Conservation (phyloP, 371 early-diverging fungal genomes). For the Rhizopus microsporus region DNA sequence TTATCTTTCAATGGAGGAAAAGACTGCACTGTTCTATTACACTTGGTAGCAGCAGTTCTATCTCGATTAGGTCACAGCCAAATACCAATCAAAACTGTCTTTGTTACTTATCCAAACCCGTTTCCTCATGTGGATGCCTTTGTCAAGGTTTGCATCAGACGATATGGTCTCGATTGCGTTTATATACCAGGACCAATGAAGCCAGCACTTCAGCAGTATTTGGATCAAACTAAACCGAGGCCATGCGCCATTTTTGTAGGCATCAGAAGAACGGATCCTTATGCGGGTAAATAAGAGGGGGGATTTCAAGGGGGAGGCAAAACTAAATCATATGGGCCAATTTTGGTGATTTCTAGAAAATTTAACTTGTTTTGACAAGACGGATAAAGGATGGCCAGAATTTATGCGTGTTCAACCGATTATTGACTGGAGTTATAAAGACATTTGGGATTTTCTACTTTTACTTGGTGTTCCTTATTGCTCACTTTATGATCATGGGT, state of each 20-base stretch:
- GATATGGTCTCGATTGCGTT: constrained; percentile 70
- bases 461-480: constrained; percentile 83
- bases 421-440: constrained; percentile 86
- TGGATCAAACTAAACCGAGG: constrained; percentile 50
- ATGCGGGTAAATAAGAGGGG: constrained; percentile 59
- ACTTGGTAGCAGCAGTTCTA: constrained; percentile 68
- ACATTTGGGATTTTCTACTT: constrained; percentile 84
- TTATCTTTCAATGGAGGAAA: constrained; percentile 97
- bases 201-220: constrained; percentile 70
- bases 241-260: constrained; percentile 89
- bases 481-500: constrained; percentile 88
- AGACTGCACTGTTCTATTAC: constrained; percentile 93
- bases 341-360: constrained; percentile 46
- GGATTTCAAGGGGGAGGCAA: not conserved
- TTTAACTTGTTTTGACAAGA: constrained; percentile 70
- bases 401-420: constrained; percentile 94
- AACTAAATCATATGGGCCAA: not conserved
- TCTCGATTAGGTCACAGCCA: constrained; percentile 27
- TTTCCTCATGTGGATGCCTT: constrained; percentile 90
- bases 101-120: constrained; percentile 74
- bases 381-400: constrained; percentile 90
- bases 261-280: constrained; percentile 90
- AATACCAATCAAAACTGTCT: constrained; percentile 53
- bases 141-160: constrained; percentile 65
- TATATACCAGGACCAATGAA: constrained; percentile 80